A percentile compares a stretch with the other conserved stretches of the same genome.
phyloP scores from a whole-genome alignment of 2,329 filamentous ascomycete genomes.

The Fusarium vanettenii region DNA sequence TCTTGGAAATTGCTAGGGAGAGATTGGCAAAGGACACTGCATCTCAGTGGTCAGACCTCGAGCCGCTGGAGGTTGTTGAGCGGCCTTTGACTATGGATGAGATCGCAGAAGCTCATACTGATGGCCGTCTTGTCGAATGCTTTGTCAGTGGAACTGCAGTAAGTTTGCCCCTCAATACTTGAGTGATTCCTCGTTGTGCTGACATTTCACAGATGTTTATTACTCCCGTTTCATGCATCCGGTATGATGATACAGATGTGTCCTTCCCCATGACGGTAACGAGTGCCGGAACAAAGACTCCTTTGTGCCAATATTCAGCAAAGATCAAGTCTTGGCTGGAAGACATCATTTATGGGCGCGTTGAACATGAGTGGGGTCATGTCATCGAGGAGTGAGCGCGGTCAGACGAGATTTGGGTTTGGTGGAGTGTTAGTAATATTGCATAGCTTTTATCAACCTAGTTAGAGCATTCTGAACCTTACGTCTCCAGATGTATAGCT shows the following conservation, averaged over 20 bases:
- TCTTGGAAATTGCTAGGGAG: not conserved
- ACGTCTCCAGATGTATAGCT: not conserved
- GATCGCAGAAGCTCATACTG: not conserved
- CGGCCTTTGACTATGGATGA: not conserved
- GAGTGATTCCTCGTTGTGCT: not conserved
- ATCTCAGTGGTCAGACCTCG: not conserved
- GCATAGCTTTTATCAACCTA: not conserved
- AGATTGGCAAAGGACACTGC: not conserved
- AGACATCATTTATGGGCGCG: not conserved
- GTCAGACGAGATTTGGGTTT: not conserved
- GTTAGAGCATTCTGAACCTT: not conserved
- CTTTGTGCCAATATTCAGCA: not conserved
- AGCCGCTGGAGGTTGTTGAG: not conserved
- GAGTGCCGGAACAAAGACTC: not conserved
- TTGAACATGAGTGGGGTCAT: not conserved
- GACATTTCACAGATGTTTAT: not conserved
- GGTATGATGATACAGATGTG: not conserved
- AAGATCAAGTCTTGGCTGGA: not conserved
- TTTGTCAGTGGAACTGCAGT: not conserved
- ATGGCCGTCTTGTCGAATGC: not conserved
- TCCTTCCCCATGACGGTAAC: not conserved
- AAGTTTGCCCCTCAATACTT: not conserved
- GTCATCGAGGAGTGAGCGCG: not conserved
- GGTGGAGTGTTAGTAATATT: not conserved
- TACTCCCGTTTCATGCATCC: not conserved